Conservation (phyloP, 345 rosid species). For the Erucastrum elatum region DNA sequence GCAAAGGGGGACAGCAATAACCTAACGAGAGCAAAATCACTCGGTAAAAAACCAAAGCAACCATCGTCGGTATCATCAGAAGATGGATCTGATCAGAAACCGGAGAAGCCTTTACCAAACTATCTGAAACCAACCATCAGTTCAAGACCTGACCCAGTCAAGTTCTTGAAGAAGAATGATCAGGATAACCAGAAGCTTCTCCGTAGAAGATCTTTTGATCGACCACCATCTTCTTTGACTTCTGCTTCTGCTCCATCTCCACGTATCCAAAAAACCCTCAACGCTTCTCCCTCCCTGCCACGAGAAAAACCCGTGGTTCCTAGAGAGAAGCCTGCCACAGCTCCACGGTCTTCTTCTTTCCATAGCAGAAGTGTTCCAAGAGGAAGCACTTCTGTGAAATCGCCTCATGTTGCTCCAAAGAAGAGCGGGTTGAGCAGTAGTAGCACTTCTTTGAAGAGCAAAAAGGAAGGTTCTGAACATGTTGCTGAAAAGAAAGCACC, state of each 20-base stretch:
- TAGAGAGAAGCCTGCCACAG: constrained; percentile 39
- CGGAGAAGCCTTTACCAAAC: constrained; percentile 48
- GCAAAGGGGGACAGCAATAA: constrained; percentile 42
- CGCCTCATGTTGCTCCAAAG: constrained; percentile 31
- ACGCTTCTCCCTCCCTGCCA: constrained; percentile 44
- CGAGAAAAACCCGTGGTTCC: constrained; percentile 39
- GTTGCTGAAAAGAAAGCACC: constrained; percentile 11
- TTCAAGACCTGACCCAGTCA: constrained; percentile 49
- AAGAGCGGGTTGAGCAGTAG: constrained; percentile 34
- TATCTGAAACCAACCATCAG: constrained; percentile 65
- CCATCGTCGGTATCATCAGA: constrained; percentile 28
- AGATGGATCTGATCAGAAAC: constrained; percentile 36
- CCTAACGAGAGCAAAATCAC: constrained; percentile 32
- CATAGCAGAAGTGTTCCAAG: constrained; percentile 37
- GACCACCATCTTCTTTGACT: constrained; percentile 51
- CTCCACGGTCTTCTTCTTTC: constrained; percentile 43
- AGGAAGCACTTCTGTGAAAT: constrained; percentile 31
- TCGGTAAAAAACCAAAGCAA: constrained; percentile 29
- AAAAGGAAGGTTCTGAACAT: constrained; percentile 13
- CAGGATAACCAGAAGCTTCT: constrained; percentile 47
- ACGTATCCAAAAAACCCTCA: constrained; percentile 38
- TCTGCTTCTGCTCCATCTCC: constrained; percentile 45
- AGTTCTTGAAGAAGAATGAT: constrained; percentile 41
- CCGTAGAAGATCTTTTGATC: constrained; percentile 82
- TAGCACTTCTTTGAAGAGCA: constrained; percentile 15